Base-by-base conservation (phyloP, 1,284 basidiomycete species). In the Ceratobasidium sp. region DNA sequence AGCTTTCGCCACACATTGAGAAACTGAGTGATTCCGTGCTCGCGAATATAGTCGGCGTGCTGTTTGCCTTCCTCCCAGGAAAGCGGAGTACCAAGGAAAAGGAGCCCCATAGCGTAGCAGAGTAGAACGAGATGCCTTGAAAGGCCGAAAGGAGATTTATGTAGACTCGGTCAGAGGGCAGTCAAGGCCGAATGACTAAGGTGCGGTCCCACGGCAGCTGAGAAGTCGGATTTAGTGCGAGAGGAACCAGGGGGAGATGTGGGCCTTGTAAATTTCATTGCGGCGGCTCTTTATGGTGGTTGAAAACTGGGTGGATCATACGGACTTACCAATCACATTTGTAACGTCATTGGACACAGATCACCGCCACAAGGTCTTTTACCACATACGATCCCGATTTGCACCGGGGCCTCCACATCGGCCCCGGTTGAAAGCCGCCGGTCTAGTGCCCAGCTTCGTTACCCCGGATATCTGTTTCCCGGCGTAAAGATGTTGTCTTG, bases 1-100 rank as follows among this genome's bases (percentile, higher is more conserved):
- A 97, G 89, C 78, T 91, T 90, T 83, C 96, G 91, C 96, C 96
- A 99, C 57, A 93, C 95, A 82, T 96, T 89, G 70, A 99, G 86
- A 84, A 99, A 98, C 86, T 99, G 98, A 26, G 94, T 92, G 83
- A 99, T 96, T 54, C 98, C 98, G 84, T 99, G 97, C 75, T 89
- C 86, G 80, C 97, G 90, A 81, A 99, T 95, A 87, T 99, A 96
- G 83, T 96, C 92, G 15, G 96, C 94, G 82, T 95, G 89, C 79
- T 92, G 89, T 86, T 94, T 94, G 65, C 96, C 93, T 82, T 99
- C 93, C 77, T 93, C 90, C 98, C 98, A 99, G 69, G 90, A 86
- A 79, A 99, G 91, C 38, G 98, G 96, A 3, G 97, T 99, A 79
- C 98, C 98, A 77, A 98, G 92, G 79, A 93, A 95, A 79, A 99